A percentile compares a stretch with the other conserved stretches of the same genome.
Conservation (phyloP, 1,284 basidiomycete genomes). For the Wallemia hederae region DNA sequence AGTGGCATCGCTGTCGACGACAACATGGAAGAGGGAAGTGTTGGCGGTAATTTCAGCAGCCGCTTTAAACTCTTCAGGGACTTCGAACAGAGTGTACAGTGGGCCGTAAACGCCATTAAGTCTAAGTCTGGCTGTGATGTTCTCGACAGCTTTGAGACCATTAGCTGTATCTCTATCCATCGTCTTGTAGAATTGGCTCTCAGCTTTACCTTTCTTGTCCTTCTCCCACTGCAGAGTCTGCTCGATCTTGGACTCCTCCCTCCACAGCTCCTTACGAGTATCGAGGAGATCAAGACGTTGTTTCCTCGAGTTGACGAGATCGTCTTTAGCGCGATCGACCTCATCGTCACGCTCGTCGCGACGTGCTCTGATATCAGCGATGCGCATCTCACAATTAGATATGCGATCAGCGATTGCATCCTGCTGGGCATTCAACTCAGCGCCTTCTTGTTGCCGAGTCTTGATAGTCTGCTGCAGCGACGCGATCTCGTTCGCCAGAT, state of each 20-base stretch:
- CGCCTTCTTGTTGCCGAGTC: background rate
- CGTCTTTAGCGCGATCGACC: slow-evolving; percentile 3
- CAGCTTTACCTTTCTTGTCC: slow-evolving; percentile 49
- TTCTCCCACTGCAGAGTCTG: slow-evolving; percentile 42
- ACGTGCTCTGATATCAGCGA: background rate
- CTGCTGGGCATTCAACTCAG: background rate
- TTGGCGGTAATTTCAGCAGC: slow-evolving; percentile 86
- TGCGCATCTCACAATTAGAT: background rate
- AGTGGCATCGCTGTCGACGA: slow-evolving; percentile 83
- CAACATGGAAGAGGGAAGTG: slow-evolving; percentile 84
- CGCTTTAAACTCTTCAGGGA: slow-evolving; percentile 73
- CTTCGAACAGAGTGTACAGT: slow-evolving; percentile 72
- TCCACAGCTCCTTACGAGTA: slow-evolving; percentile 43
- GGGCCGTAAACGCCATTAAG: slow-evolving; percentile 65
- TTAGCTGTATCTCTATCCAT: slow-evolving; percentile 88
- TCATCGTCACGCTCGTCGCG: background rate
- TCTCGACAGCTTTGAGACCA: slow-evolving; percentile 55
- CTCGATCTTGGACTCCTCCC: slow-evolving; percentile 68
- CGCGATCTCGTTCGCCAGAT: slow-evolving; percentile 38
- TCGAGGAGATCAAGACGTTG: background rate
- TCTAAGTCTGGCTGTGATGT: slow-evolving; percentile 40
- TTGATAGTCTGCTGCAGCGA: slow-evolving; percentile 23
- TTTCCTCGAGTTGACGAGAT: background rate
- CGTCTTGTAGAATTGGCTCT: slow-evolving; percentile 53
- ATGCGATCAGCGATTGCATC: background rate